Evolutionary conservation across 306 rosid genomes (phyloP), one percentile per base, ranked within the genome.

Genomic region (Luffa aegyptiaca): DNA sequence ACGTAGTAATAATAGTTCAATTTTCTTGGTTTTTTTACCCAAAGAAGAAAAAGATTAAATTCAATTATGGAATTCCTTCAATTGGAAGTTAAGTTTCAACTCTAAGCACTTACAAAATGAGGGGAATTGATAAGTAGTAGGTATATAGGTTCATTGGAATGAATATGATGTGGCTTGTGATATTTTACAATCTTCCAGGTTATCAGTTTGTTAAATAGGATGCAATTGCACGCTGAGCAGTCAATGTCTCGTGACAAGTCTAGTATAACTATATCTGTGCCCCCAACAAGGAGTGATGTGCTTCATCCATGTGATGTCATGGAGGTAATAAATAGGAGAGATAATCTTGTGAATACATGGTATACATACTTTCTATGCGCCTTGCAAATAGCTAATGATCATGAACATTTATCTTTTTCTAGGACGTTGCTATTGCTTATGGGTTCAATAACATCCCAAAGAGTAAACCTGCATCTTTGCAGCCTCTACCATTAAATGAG

Each of bases 391-490:
- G 16, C 14, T 46, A 48, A 49, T 64, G 76, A 63, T 52, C 46
- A 59, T 16, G 5, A 5, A 46, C 37, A 53, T 37, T 61, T 33
- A 76, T 80, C 56, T 49, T 75, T 76, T 18, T 80, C 63, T 63
- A 95, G 98, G 98, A 95, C 84, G 97, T 95, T 66, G 97, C 98
- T 59, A 89, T 95, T 82, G 98, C 96, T 53, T 95, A 90, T 84
- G 97, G 98, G 52, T 92, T 84, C 83, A 89, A 92, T 86, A 90
- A 88, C 61, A 41, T 95, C 64, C 86, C 97, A 18, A 87, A 84
- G 86, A 86, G 93, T 69, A 81, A 82, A 84, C 91, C 93, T 71
- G 88, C 85, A 83, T 91, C 97, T 79, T 84, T 92, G 91, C 84
- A 84, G 78, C 90, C 92, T n/a, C 86, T 91, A 82, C 82, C 86